Percentiles rank a stretch among this genome's conserved stretches.
These are phyloP conservation scores for Phytophthora foliorum DNA, from an alignment of 352 stramenopile genomes.

Conservation along the genomic window DNA sequence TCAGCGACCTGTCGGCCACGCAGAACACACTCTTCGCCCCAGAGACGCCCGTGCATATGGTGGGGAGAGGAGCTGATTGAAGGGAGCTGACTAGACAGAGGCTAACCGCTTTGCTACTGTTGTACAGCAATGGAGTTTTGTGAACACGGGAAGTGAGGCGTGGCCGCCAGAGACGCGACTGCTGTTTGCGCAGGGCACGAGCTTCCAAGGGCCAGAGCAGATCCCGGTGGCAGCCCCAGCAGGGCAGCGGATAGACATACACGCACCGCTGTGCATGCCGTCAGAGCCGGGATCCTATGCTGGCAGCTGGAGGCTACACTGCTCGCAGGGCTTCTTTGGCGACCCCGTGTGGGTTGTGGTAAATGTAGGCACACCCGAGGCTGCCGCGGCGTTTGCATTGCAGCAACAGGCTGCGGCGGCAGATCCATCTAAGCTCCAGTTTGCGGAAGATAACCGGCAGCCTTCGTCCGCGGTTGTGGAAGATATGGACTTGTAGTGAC, in stretches of 20 bases:
- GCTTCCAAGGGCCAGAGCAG: slow-evolving; percentile 65
- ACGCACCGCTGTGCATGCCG: slow-evolving; percentile 66
- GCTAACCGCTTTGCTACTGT: slow-evolving; percentile 9
- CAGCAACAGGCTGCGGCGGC: slow-evolving; percentile 26
- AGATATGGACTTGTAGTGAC: slow-evolving; percentile 54
- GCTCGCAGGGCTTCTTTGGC: slow-evolving; percentile 71
- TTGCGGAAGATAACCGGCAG: slow-evolving; percentile 30
- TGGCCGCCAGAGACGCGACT: slow-evolving; percentile 74
- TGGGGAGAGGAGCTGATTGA: slow-evolving; percentile 20
- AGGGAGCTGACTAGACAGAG: background rate
- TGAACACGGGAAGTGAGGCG: slow-evolving; percentile 62
- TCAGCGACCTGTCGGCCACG: slow-evolving; percentile 72
- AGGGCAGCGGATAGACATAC: slow-evolving; percentile 73
- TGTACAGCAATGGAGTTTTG: slow-evolving; percentile 79
- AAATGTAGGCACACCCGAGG: slow-evolving; percentile 58
- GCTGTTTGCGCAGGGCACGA: slow-evolving; percentile 75
- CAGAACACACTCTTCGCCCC: slow-evolving; percentile 68
- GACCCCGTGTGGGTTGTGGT: slow-evolving; percentile 84
- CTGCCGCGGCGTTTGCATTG: slow-evolving; percentile 34
- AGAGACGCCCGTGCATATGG: slow-evolving; percentile 65
- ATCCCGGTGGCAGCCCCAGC: slow-evolving; percentile 54
- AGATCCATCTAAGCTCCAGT: slow-evolving; percentile 49
- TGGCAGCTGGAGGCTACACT: slow-evolving; percentile 80
- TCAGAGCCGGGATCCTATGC: slow-evolving; percentile 65
- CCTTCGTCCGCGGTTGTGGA: slow-evolving; percentile 43